Conservation (phyloP, 1,139 yeast species). For the Saccharomyces hybrid region DNA sequence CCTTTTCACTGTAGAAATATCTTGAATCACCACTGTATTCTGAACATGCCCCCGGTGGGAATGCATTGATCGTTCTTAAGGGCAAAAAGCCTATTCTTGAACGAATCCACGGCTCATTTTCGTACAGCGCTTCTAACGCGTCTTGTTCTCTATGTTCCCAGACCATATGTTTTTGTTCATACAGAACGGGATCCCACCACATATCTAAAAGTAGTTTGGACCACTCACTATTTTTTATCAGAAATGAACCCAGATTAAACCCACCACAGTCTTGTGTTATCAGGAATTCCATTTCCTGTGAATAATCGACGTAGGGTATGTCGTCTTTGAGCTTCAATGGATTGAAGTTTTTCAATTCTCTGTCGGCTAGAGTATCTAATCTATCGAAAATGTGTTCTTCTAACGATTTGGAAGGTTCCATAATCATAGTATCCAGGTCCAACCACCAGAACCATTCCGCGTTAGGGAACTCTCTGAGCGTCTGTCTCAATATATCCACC, state of each 20-base stretch:
- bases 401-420: constrained; percentile 84
- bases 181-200: constrained; percentile 98
- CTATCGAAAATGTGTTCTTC: constrained; percentile 71
- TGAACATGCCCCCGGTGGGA: constrained; percentile 94
- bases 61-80: constrained; percentile 74
- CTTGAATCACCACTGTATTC: constrained; percentile 74
- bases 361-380: constrained; percentile 60
- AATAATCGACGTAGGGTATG: constrained; percentile 69
- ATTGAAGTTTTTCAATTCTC: constrained; percentile 65
- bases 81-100: constrained; percentile 84
- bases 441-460: constrained; percentile 99
- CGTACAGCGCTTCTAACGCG: constrained; percentile 76
- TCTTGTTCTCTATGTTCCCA: constrained; percentile 99
- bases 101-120: constrained; percentile 80
- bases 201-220: constrained; percentile 73
- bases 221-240: constrained; percentile 82
- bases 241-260: constrained; percentile 84
- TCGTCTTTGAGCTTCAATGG: constrained; percentile 64
- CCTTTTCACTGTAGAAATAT: constrained; percentile 56
- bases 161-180: constrained; percentile 94
- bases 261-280: constrained; percentile 97
- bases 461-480: constrained; percentile 92
- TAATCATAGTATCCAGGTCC: constrained; percentile 86
- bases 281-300: constrained; percentile 65
- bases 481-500: constrained; percentile 83